Evolutionary conservation across 2,329 filamentous ascomycete species (phyloP).

Genomic region (Ploettnerulaceae sp.): DNA sequence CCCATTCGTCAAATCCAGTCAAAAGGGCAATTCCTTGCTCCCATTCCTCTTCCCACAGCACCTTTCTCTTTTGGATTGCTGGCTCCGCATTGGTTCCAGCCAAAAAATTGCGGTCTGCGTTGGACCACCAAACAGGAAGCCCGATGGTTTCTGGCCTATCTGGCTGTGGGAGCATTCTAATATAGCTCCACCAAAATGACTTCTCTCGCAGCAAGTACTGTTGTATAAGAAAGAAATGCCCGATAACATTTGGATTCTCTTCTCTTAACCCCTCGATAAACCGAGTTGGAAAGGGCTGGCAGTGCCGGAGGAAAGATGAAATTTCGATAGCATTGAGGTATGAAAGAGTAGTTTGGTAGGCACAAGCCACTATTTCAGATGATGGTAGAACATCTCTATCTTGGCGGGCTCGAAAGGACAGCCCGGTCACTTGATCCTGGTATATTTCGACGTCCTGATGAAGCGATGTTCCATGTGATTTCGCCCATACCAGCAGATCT

Average conservation of each 20-base stretch:
- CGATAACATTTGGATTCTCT: slow-evolving; percentile 49
- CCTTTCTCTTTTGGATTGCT: slow-evolving; percentile 22
- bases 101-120: slow-evolving; percentile 53
- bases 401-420: slow-evolving; percentile 42
- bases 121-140: slow-evolving; percentile 59
- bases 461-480: slow-evolving; percentile 42
- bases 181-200: slow-evolving; percentile 67
- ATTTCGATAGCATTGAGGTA: slow-evolving; percentile 50
- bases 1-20: slow-evolving; percentile 6
- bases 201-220: slow-evolving; percentile 54
- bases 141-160: slow-evolving; percentile 45
- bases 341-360: slow-evolving; percentile 50
- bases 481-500: slow-evolving; percentile 42
- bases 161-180: slow-evolving; percentile 59
- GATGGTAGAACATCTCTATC: slow-evolving; percentile 14
- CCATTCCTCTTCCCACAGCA: slow-evolving; percentile 29
- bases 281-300: slow-evolving; percentile 40
- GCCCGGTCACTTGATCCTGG: slow-evolving; percentile 45
- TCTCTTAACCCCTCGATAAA: slow-evolving; percentile 47
- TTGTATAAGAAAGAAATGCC: slow-evolving; percentile 64
- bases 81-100: slow-evolving; percentile 30
- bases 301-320: slow-evolving; percentile 24
- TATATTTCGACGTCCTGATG: slow-evolving; percentile 51
- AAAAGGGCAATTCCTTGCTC: slow-evolving; percentile 21
- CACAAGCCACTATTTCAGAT: slow-evolving; percentile 46